A percentile compares a stretch with the other conserved stretches of the same genome.
These are phyloP conservation scores for Phytophthora melonis DNA, from an alignment of 352 stramenopile genomes.

Conservation along the genomic window DNA sequence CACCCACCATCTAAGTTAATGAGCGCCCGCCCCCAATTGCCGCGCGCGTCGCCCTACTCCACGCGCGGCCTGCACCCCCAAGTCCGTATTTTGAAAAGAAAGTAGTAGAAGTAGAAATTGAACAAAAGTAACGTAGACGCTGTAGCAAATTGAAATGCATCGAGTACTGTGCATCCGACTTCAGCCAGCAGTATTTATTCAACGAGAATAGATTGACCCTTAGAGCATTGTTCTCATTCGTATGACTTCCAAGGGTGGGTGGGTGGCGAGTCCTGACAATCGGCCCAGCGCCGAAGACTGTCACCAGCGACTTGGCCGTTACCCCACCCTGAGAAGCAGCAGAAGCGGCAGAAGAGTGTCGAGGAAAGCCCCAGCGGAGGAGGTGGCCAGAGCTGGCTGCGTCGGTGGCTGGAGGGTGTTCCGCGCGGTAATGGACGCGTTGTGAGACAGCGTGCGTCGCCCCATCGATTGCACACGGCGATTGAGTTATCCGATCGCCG, in stretches of 20 bases:
- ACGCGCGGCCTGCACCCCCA: slow-evolving; percentile 25
- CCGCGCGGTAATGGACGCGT: neutral
- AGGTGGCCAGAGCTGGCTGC: neutral
- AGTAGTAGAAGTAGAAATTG: slow-evolving; percentile 41
- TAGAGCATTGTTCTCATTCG: neutral
- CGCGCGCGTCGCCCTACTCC: neutral
- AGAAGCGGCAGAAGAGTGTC: slow-evolving; percentile 1
- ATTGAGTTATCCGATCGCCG: slow-evolving; percentile 7
- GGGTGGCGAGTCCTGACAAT: neutral
- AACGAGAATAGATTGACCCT: slow-evolving; percentile 1
- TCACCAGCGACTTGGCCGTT: neutral
- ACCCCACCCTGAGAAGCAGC: slow-evolving; percentile 4
- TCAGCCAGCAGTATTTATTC: slow-evolving; percentile 33
- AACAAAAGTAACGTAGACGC: slow-evolving; percentile 39
- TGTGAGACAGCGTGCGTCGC: neutral
- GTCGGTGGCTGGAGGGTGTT: neutral
- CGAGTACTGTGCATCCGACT: slow-evolving; percentile 26
- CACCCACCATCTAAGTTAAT: slow-evolving; percentile 38
- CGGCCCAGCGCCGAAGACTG: neutral
- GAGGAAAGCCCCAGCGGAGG: neutral
- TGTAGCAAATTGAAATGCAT: slow-evolving; percentile 41
- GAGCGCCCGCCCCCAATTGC: slow-evolving; percentile 6
- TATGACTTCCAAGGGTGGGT: neutral
- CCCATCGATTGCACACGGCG: slow-evolving; percentile 8
- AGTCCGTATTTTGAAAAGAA: slow-evolving; percentile 45